Base-by-base conservation (phyloP, 371 early-diverging fungal species). In the Smittium mucronatum region DNA sequence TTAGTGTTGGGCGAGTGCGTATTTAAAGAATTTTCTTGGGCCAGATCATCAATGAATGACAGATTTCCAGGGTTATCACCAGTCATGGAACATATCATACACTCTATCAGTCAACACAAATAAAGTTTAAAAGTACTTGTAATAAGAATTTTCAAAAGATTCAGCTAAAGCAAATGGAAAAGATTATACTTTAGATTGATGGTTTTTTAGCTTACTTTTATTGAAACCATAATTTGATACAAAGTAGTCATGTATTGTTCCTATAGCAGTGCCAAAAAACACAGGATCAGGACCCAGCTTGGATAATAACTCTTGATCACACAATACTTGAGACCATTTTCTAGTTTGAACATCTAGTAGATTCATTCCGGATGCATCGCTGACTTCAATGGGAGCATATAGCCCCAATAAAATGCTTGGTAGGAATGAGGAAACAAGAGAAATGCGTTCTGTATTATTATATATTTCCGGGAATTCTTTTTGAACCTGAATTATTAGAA, bases 311-410 rank as follows among this genome's bases (percentile, higher is more conserved):
- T 77, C 78, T 11, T 82, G 80, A 0, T 77, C 76, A 63, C 71
- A 72, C 16, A 84, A 70, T n/a, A 64, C 33, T 0, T 64, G 34
- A 72, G 85, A 70, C 86, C 87, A 75, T 81, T 80, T 15, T 28
- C 81, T 80, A 25, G 79, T 75, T 2, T 80, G 70, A n/a, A 91
- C 82, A 69, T 93, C 81, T 74, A 91, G 78, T 65, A 91, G 72
- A 71, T 93, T 93, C 81, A 90, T 93, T 0, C 93, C 93, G 17
- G 89, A 87, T 0, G 86, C 93, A 73, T 93, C 93, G 2, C 86
- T 81, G 1, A 81, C 78, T 74, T 93, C 93, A 11, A 91, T 85
- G 26, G 87, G 84, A 0, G 84, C 83, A 32, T 82, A 78, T 0
- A 75, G 31, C 0, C 89, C 90, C 1, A 85, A 64, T 8, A 93